Base-by-base conservation (phyloP, 495 filamentous ascomycete genomes). In the Penicillium mononematosum region DNA sequence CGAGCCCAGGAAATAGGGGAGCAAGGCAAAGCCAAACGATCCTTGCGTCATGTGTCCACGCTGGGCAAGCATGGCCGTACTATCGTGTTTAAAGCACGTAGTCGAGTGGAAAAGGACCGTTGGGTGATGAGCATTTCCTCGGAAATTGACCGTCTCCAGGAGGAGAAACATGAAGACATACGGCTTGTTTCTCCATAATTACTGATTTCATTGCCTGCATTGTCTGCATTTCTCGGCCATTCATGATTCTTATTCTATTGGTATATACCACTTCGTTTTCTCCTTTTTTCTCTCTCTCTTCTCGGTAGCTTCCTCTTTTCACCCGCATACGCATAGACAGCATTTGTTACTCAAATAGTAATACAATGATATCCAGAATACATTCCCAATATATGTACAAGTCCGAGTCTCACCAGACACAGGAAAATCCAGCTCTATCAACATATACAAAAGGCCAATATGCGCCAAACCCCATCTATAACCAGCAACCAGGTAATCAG, bases 81-180 rank as follows among this genome's bases (percentile, higher is more conserved):
- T 36, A 81, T 86, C 34, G 87, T 91, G 14, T 90, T 91, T 61
- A 87, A 85, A 67, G 80, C 88, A 27, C 78, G 87, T 45, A 88
- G 81, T 69, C 77, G 88, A 22, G 78, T 87, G 14, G 88, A 90
- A 68, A 84, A 87, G 56, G 88, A 91, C 73, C 82, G 83, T 42
- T 91, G 88, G 88, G 88, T 91, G 31, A 70, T 89, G 75, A 85
- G 77, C 57, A 86, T 91, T 34, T 82, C 80, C 39, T 83, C 84
- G 59, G 88, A 91, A 70, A 90, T 91, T 70, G 87, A 90, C 68
- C 74, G 86, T 53, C 61, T 88, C 56, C 83, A 87, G 70, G 72
- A 79, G 47, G 77, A 72, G 49, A 71, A 61, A 36, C 69, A 63
- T 9, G 82, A 85, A 65, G 84, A 89, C 60, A 80, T 88, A 54